Evolutionary conservation across 2,329 filamentous ascomycete species (phyloP).

Genomic region (Botrytis deweyae): DNA sequence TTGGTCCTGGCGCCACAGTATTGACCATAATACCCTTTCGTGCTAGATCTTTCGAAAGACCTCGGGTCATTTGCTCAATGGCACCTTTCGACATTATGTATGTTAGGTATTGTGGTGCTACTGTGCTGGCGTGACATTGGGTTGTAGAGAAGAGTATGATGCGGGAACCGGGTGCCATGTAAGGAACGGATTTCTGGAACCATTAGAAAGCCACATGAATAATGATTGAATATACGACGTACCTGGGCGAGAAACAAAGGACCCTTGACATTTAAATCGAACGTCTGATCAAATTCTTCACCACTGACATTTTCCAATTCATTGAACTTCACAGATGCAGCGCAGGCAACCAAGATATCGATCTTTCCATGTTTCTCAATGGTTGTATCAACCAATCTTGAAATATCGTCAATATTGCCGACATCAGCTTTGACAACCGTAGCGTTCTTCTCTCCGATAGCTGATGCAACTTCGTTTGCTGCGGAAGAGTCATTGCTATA

Average conservation of each 20-base stretch:
- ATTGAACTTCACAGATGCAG: slow-evolving; percentile 52
- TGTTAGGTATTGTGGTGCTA: slow-evolving; percentile 46
- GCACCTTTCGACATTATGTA: slow-evolving; percentile 54
- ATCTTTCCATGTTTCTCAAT: slow-evolving; percentile 54
- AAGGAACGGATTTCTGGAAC: slow-evolving; percentile 48
- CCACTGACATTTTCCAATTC: slow-evolving; percentile 51
- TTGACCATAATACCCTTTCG: slow-evolving; percentile 51
- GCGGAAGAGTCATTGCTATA: slow-evolving; percentile 49
- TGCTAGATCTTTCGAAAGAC: slow-evolving; percentile 52
- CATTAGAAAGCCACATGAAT: not conserved
- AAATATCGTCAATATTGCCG: slow-evolving; percentile 46
- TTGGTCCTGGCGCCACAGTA: slow-evolving; percentile 52
- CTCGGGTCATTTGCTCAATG: slow-evolving; percentile 53
- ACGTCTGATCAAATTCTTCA: slow-evolving; percentile 50
- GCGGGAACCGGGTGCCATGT: slow-evolving; percentile 50
- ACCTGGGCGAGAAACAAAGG: slow-evolving; percentile 53
- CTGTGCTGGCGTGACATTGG: slow-evolving; percentile 40
- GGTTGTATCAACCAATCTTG: slow-evolving; percentile 49
- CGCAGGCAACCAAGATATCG: slow-evolving; percentile 59
- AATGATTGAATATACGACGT: slow-evolving; percentile 12
- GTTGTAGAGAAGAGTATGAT: slow-evolving; percentile 54
- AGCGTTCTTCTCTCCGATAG: slow-evolving; percentile 49
- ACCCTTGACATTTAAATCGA: slow-evolving; percentile 57
- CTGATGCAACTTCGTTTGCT: slow-evolving; percentile 50
- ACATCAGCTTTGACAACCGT: slow-evolving; percentile 58